Evolutionary conservation across 495 filamentous ascomycete genomes (phyloP), one percentile per base, ranked within the genome.

Genomic region (Penicillium coprophilum): DNA sequence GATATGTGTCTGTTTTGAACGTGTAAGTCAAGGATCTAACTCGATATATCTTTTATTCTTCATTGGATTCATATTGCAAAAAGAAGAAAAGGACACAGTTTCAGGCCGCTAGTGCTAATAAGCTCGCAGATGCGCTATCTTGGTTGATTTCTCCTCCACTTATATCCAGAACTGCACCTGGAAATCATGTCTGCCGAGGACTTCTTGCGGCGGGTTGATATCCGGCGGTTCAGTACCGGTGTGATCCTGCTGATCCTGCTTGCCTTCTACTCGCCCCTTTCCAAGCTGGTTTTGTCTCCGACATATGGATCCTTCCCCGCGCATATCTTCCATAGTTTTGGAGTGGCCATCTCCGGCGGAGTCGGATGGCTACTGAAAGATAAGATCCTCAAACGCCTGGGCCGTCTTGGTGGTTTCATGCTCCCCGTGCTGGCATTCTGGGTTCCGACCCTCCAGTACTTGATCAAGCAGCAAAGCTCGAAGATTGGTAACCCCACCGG

Each of bases 281-380:
- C 90, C 23, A 79, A 87, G 60, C 74, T 90, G 57, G 84, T 80
- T 6, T 72, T 97, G 32, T 86, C 89, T 20, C 94, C 93, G 3
- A 87, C 92, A 20, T 97, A 95, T 73, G 93, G 93, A 21, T 82
- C 85, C 15, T 85, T 91, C 21, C 86, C 93, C 10, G 69, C 90
- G 1, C 80, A 83, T 11, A 78, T 86, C 62, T 87, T 87, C 70
- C 92, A 96, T 68, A 67, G 76, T 50, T 80, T 83, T 62, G 78
- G 88, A 19, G 78, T 89, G 43, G 82, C 80, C 55, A 71, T 80
- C 9, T 85, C 80, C 39, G 81, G 84, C 44, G 82, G 87, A 27
- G 70, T 78, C 51, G 82, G 87, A 55, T 87, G 85, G 81, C 80
- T 83, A 31, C 67, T 70, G 60, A 66, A 86, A 83, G 68, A 70